These are phyloP conservation scores for Aeschynomene evenia DNA, from an alignment of 306 rosid genomes.

Conservation along the genomic window DNA sequence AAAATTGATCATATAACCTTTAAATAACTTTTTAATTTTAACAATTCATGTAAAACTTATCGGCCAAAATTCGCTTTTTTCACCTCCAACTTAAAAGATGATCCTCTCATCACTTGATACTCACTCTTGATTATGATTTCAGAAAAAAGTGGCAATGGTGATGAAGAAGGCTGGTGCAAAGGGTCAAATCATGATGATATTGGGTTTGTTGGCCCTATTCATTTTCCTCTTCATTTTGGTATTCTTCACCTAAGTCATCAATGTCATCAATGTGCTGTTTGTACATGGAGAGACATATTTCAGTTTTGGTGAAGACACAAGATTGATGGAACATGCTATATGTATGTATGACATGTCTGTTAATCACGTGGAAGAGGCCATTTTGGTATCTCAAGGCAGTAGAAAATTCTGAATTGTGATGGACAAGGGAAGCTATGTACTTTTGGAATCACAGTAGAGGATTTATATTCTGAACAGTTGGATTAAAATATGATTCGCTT, in stretches of 20 bases:
- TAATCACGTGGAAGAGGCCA: constrained; percentile 11
- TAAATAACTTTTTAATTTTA: not conserved
- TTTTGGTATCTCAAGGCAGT: constrained; percentile 25
- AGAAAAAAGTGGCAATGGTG: constrained; percentile 92
- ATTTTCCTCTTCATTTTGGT: constrained; percentile 86
- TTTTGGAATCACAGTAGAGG: constrained; percentile 21
- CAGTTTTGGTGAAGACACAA: constrained; percentile 25
- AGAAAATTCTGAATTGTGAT: constrained; percentile 25
- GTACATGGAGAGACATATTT: constrained; percentile 27
- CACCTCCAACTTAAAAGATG: not conserved
- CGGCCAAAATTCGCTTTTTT: not conserved
- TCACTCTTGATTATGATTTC: constrained; percentile 32
- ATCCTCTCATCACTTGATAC: not conserved
- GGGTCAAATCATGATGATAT: constrained; percentile 89
- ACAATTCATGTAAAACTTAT: not conserved
- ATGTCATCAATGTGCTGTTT: constrained; percentile 20
- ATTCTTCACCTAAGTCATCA: constrained; percentile 67
- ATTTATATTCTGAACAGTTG: constrained; percentile 30
- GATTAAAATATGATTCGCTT: constrained; percentile 20
- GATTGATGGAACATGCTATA: constrained; percentile 19
- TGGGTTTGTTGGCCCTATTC: constrained; percentile 77
- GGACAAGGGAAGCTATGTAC: constrained; percentile 14
- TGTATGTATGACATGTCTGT: too few species aligned
- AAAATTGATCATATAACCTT: not conserved
- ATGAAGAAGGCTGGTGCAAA: constrained; percentile 95